Evolutionary conservation across 495 filamentous ascomycete species (phyloP).

Genomic region (Trypethelium eluteriae): DNA sequence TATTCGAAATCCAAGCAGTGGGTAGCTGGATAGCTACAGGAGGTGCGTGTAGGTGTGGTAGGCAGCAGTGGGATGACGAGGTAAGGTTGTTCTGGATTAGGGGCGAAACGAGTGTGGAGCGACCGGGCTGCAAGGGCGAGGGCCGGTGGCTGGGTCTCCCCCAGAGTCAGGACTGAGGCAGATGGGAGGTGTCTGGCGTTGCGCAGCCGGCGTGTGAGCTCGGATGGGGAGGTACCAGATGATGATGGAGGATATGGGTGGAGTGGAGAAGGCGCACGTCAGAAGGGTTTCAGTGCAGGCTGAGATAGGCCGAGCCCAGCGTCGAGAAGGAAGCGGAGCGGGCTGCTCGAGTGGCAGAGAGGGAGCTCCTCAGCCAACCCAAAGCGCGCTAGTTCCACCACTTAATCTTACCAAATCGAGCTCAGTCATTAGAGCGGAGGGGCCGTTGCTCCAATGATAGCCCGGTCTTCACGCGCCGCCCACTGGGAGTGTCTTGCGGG

Average conservation of each 20-base stretch:
- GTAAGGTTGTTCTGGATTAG: slow-evolving; percentile 10
- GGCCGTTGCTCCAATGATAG: background rate
- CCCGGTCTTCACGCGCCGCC: background rate
- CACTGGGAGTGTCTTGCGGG: too few relatives aligned
- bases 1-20: background rate
- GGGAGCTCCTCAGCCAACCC: slow-evolving; percentile 11
- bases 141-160: slow-evolving; percentile 8
- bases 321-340: slow-evolving; percentile 11
- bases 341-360: background rate
- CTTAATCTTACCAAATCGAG: slow-evolving; percentile 9
- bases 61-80: slow-evolving; percentile 9
- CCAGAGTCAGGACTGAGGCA: background rate
- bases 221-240: background rate
- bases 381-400: slow-evolving; percentile 7
- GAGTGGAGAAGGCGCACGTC: slow-evolving; percentile 11
- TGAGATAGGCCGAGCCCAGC: slow-evolving; percentile 1
- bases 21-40: background rate
- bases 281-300: slow-evolving; percentile 10
- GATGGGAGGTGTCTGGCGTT: background rate
- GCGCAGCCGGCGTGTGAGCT: background rate
- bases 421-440: background rate
- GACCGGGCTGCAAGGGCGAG: slow-evolving; percentile 10
- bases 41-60: background rate
- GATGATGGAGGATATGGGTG: background rate
- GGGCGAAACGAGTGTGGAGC: slow-evolving; percentile 10